phyloP scores from a whole-genome alignment of 2,329 filamentous ascomycete genomes.

The Cadophora sp. region DNA sequence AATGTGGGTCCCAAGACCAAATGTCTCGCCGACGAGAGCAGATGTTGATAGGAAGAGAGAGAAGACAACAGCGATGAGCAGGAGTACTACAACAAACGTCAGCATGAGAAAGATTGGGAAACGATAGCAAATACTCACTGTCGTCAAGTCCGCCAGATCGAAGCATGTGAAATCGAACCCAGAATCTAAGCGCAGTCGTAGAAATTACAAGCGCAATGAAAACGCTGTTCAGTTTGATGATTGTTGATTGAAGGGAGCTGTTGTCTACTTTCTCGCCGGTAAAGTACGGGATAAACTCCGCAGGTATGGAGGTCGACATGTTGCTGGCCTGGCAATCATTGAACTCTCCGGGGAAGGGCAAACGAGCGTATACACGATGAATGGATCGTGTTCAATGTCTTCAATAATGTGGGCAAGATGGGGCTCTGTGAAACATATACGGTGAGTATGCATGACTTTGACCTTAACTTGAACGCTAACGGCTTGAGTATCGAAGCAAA shows the following conservation, averaged over 20 bases:
- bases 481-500: background rate
- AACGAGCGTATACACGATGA: background rate
- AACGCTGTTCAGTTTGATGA: background rate
- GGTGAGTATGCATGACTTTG: background rate
- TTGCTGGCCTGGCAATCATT: background rate
- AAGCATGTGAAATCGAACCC: slow-evolving; percentile 3
- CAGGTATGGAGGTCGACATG: background rate
- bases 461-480: background rate
- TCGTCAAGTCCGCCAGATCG: slow-evolving; percentile 1
- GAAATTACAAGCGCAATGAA: background rate
- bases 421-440: background rate
- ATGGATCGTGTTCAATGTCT: background rate
- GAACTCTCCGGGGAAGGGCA: background rate
- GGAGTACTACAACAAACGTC: background rate
- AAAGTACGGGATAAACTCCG: background rate
- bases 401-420: background rate
- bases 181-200: background rate
- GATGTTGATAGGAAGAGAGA: background rate
- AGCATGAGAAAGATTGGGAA: background rate
- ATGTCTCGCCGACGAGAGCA: background rate
- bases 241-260: background rate
- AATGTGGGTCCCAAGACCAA: background rate
- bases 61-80: background rate
- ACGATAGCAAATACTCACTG: background rate
- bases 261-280: background rate